Percentiles rank a stretch among this genome's conserved stretches.
These are phyloP conservation scores for Candida sanyaensis DNA, from an alignment of 1,139 yeast species.

Conservation along the genomic window DNA sequence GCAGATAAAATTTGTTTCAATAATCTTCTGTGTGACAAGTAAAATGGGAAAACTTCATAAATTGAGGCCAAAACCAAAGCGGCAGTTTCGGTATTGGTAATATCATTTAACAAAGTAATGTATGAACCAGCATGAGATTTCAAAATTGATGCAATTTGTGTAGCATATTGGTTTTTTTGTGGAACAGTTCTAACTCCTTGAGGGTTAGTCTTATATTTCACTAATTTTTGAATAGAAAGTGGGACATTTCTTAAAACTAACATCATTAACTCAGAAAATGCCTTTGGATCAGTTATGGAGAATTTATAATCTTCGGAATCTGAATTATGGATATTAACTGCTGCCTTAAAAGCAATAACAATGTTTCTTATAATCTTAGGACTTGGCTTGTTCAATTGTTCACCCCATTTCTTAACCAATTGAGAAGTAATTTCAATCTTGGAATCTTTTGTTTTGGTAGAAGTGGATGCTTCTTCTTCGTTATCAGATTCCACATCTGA, in stretches of 20 bases:
- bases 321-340: conserved; percentile 64
- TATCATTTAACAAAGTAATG: conserved; percentile 66
- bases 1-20: conserved; percentile 70
- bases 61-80: conserved; percentile 68
- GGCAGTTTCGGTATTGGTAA: conserved; percentile 79
- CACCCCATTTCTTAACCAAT: conserved; percentile 69
- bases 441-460: conserved; percentile 11
- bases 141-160: conserved; percentile 62
- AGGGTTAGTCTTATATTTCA: conserved; percentile 59
- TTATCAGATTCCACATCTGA: conserved; percentile 14
- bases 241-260: conserved; percentile 77
- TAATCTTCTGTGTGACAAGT: conserved; percentile 74
- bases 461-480: conserved; percentile 19
- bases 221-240: conserved; percentile 63
- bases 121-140: conserved; percentile 76
- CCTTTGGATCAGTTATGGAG: conserved; percentile 72
- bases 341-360: conserved; percentile 82
- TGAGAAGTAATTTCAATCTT: conserved; percentile 62
- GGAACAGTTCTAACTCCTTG: conserved; percentile 57
- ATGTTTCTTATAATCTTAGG: conserved; percentile 67
- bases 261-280: conserved; percentile 73
- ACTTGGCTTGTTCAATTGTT: conserved; percentile 57
- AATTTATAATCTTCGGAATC: conserved; percentile 63
- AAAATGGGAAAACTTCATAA: conserved; percentile 80
- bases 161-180: conserved; percentile 56